Percentiles rank a stretch among this genome's conserved stretches.
Evolutionary conservation across 164 flowering plant genomes (phyloP).

Genomic region (Vitis riparia): DNA sequence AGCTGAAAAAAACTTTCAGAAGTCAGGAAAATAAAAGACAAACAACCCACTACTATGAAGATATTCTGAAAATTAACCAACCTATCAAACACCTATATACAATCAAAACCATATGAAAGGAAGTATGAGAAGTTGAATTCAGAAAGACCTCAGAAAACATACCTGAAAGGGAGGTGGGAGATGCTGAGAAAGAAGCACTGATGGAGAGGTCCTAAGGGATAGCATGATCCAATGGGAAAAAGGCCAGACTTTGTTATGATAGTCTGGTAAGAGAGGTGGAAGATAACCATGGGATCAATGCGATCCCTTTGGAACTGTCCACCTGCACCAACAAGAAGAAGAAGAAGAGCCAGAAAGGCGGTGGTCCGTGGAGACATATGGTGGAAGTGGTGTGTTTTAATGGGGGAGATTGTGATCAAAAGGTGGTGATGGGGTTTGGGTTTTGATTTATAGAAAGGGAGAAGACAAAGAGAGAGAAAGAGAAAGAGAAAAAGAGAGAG

Average conservation of each 20-base stretch:
- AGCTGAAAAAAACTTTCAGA: too few species aligned
- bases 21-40: too few species aligned
- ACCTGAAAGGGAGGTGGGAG: not conserved
- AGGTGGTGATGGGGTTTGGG: too few species aligned
- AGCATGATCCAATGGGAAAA: constrained; percentile 40
- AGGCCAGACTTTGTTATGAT: too few species aligned
- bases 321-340: constrained; percentile 34
- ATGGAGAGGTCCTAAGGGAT: constrained; percentile 59
- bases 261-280: too few species aligned
- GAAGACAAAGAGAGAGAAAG: not conserved
- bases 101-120: not conserved
- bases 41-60: too few species aligned
- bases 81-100: too few species aligned
- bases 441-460: not conserved
- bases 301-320: constrained; percentile 76
- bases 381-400: not conserved
- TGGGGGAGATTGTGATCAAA: too few species aligned
- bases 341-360: not conserved
- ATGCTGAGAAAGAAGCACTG: constrained; percentile 10
- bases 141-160: not conserved
- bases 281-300: constrained; percentile 45
- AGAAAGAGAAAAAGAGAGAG: too few species aligned
- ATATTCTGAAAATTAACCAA: too few species aligned
- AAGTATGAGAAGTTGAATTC: not conserved
- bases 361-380: not conserved